Evolutionary conservation across 1,284 basidiomycete species (phyloP).

Genomic region (Cutaneotrichosporon spelunceum): DNA sequence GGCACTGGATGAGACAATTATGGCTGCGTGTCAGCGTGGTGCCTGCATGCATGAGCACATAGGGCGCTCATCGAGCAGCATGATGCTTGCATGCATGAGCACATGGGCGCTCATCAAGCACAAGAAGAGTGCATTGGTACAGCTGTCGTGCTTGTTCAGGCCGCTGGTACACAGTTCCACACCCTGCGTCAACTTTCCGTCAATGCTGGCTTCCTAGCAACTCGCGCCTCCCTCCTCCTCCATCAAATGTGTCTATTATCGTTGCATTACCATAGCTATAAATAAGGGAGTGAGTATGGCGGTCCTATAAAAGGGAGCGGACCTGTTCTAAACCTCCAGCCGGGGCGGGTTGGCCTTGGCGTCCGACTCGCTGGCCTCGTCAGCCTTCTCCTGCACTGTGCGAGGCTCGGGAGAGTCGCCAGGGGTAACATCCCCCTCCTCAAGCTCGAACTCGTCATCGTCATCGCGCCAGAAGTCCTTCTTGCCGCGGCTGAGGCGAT

Average conservation of each 20-base stretch:
- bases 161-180: no score
- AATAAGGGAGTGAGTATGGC: constrained; percentile 1
- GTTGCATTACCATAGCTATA: constrained; percentile 1
- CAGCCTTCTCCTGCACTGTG: background rate
- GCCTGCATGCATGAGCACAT: no score
- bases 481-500: constrained; percentile 16
- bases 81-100: no score
- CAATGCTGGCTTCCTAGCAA: no score
- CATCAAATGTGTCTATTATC: background rate
- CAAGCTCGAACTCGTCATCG: constrained; percentile 9
- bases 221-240: no score
- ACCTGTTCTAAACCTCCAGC: constrained; percentile 5
- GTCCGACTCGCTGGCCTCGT: background rate
- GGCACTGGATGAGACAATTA: no score
- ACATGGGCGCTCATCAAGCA: no score
- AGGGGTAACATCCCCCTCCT: constrained; percentile 1
- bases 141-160: no score
- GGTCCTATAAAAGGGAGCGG: background rate
- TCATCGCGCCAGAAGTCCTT: constrained; percentile 24
- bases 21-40: no score
- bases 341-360: background rate
- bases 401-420: background rate
- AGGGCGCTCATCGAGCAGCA: no score
- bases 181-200: no score
- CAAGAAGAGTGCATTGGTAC: no score